Percentiles rank a stretch among this genome's conserved stretches.
phyloP scores from a whole-genome alignment of 352 stramenopile genomes.

The Pythium aphanidermatum region DNA sequence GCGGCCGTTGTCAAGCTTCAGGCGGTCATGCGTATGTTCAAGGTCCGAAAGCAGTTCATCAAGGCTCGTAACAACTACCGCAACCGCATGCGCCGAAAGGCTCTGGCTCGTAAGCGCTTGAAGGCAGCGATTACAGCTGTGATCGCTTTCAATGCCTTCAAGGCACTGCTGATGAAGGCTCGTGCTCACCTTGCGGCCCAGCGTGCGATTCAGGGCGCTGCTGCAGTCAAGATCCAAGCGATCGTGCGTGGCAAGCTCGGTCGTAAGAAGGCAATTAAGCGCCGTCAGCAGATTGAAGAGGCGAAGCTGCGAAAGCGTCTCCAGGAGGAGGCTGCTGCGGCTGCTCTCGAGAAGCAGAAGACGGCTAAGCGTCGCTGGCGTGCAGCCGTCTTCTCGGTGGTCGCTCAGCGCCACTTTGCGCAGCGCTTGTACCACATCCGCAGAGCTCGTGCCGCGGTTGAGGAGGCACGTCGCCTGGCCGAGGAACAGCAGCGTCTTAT shows the following conservation, averaged over 20 bases:
- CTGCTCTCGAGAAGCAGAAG: conserved; percentile 59
- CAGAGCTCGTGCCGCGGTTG: conserved; percentile 69
- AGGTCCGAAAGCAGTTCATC: conserved; percentile 81
- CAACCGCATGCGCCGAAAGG: conserved; percentile 59
- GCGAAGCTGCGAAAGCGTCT: conserved; percentile 75
- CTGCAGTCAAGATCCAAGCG: conserved; percentile 67
- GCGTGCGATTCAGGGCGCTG: conserved; percentile 15
- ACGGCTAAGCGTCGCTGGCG: conserved; percentile 79
- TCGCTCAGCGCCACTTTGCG: conserved; percentile 78
- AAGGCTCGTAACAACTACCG: conserved; percentile 56
- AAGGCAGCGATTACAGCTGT: conserved; percentile 61
- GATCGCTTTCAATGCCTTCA: conserved; percentile 64
- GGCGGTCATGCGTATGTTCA: conserved; percentile 81
- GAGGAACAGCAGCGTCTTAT: conserved; percentile 61
- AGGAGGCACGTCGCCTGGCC: conserved; percentile 64
- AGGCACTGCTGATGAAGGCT: conserved; percentile 43
- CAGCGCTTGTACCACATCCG: conserved; percentile 75
- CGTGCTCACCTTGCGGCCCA: conserved; percentile 35
- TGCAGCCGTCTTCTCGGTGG: conserved; percentile 51
- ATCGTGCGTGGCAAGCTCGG: conserved; percentile 81
- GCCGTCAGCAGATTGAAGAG: conserved; percentile 59
- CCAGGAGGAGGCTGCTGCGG: conserved; percentile 62
- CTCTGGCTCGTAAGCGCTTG: conserved; percentile 61
- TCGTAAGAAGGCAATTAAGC: conserved; percentile 62
- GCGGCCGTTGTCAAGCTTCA: conserved; percentile 78